Percentiles rank a stretch among this genome's conserved stretches.
phyloP scores from a whole-genome alignment of 129 eudicot species.

The Helianthus annuus region DNA sequence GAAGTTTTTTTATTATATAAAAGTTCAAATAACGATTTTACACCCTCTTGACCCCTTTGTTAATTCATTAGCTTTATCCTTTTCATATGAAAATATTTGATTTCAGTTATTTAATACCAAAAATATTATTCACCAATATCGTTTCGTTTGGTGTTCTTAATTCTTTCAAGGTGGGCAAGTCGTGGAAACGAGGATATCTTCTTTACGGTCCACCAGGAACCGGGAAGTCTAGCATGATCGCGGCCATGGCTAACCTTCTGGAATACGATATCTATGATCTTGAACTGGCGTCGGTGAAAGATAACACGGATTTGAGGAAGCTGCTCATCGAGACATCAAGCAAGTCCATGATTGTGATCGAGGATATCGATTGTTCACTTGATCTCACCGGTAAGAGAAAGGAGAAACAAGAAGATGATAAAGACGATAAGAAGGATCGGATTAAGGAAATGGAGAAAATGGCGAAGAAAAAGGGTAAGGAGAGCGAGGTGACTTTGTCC shows the following conservation, averaged over 20 bases:
- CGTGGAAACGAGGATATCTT: conserved; percentile 69
- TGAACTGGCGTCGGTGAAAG: conserved; percentile 53
- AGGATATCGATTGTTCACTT: neutral
- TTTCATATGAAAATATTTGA: no score
- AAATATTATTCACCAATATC: no score
- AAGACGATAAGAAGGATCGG: conserved; percentile 9
- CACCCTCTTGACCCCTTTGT: no score
- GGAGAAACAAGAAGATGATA: conserved; percentile 35
- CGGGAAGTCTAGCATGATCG: conserved; percentile 73
- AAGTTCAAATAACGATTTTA: no score
- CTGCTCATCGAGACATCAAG: conserved; percentile 53
- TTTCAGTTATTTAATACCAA: no score
- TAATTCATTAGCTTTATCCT: no score
- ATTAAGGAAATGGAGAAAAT: neutral
- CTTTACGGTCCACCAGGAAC: conserved; percentile 68
- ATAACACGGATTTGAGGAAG: conserved; percentile 56
- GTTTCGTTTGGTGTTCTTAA: no score
- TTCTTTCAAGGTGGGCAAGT: conserved; percentile 39
- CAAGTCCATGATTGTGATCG: conserved; percentile 29
- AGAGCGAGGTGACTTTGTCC: conserved; percentile 51
- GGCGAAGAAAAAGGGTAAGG: conserved; percentile 16
- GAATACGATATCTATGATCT: conserved; percentile 62
- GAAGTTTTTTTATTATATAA: no score
- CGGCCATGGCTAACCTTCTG: conserved; percentile 60
- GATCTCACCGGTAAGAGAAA: conserved; percentile 28